Evolutionary conservation across 75 land plant species (phyloP).

Genomic region (Pinus albicaulis): DNA sequence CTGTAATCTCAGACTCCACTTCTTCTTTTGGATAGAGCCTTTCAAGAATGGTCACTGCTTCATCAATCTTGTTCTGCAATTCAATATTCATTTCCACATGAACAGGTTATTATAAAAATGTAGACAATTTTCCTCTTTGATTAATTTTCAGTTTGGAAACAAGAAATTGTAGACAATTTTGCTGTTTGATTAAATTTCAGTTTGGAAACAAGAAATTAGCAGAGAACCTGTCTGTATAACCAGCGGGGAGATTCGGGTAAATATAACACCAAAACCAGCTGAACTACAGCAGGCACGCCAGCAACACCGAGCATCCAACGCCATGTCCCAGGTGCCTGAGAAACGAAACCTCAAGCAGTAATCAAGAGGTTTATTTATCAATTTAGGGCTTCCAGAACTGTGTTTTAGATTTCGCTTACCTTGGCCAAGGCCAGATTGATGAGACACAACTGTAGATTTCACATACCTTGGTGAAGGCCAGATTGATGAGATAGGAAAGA

Average conservation of each 20-base stretch:
- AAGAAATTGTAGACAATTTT: no score
- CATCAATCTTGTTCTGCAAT: constrained; percentile 25
- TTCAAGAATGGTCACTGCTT: constrained; percentile 23
- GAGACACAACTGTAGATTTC: background rate
- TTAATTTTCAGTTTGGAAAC: background rate
- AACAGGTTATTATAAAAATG: background rate
- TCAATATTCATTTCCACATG: background rate
- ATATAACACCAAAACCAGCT: constrained; percentile 25
- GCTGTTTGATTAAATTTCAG: background rate
- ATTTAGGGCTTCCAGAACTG: background rate
- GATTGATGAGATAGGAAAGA: constrained; percentile 68
- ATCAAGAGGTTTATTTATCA: background rate
- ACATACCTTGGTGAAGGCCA: constrained; percentile 71
- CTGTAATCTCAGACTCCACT: constrained; percentile 17
- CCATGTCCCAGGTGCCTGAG: constrained; percentile 54
- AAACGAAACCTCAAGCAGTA: background rate
- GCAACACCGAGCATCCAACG: constrained; percentile 60
- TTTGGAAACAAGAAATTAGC: background rate
- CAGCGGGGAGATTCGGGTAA: constrained; percentile 58
- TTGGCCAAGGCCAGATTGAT: constrained; percentile 75
- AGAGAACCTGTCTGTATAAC: constrained; percentile 29
- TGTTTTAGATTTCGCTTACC: constrained; percentile 21
- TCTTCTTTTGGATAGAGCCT: constrained; percentile 25
- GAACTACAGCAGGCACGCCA: constrained; percentile 36
- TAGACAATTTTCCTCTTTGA: background rate